These are phyloP conservation scores for Puccinia triticina DNA, from an alignment of 1,284 basidiomycete species.

Conservation along the genomic window DNA sequence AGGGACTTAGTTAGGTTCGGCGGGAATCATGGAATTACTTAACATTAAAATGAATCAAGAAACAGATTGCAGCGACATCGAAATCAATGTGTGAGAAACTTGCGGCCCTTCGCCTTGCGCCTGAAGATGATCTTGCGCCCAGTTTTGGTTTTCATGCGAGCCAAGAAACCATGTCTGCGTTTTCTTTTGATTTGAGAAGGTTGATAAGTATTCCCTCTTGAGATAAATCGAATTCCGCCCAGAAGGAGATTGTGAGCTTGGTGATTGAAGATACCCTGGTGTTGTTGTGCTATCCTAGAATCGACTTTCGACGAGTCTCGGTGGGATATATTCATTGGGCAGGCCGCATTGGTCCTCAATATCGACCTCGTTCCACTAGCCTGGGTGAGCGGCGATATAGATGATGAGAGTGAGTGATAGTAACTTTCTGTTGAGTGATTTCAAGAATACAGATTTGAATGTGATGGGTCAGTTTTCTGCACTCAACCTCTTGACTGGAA, in stretches of 20 bases:
- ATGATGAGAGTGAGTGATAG: slow-evolving; percentile 3
- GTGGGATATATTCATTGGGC: neutral
- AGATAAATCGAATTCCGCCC: slow-evolving; percentile 32
- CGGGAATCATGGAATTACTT: too few relatives aligned
- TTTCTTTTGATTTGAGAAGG: slow-evolving; percentile 85
- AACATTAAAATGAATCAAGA: neutral
- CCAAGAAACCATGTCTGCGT: slow-evolving; percentile 82
- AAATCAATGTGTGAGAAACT: slow-evolving; percentile 66
- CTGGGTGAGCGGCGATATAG: slow-evolving; percentile 1
- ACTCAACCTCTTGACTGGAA: neutral
- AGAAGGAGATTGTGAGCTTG: neutral
- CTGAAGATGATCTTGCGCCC: slow-evolving; percentile 70
- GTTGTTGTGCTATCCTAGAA: neutral
- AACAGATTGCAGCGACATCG: neutral
- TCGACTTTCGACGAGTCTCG: neutral
- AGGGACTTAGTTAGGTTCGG: too few relatives aligned
- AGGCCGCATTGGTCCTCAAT: neutral
- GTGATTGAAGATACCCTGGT: neutral
- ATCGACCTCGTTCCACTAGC: slow-evolving; percentile 10
- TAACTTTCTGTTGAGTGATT: neutral
- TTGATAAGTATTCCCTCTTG: slow-evolving; percentile 75
- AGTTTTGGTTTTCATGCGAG: slow-evolving; percentile 68
- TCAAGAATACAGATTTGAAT: neutral
- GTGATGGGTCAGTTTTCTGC: neutral
- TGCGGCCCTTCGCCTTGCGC: slow-evolving; percentile 68